These are phyloP conservation scores for Zizania latifolia DNA, from an alignment of 176 grass and related monocot species.

Conservation along the genomic window DNA sequence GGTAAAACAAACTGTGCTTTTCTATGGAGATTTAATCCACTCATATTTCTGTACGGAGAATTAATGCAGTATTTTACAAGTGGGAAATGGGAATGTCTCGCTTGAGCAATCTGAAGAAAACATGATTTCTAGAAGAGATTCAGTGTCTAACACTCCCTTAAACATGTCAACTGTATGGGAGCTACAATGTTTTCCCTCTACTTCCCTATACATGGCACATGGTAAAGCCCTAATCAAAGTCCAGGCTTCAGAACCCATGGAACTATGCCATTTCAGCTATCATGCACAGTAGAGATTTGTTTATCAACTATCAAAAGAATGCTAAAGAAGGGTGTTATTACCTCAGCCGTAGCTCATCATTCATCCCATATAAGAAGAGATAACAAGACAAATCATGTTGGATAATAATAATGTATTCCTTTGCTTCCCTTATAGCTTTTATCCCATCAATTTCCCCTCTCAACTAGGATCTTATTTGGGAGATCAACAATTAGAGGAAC, in stretches of 20 bases:
- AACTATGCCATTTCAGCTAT: not conserved
- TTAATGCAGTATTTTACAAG: no score
- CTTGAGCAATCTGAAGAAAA: not conserved
- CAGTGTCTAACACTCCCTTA: not conserved
- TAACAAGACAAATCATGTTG: not conserved
- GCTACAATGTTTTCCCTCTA: not conserved
- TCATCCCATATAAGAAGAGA: not conserved
- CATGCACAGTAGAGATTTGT: no score
- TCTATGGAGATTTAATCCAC: not conserved
- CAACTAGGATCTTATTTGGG: not conserved
- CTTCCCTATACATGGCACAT: not conserved
- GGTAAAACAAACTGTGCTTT: not conserved
- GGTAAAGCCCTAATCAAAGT: not conserved
- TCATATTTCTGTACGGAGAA: no score
- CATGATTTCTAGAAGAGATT: not conserved
- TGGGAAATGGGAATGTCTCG: not conserved
- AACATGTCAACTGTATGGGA: not conserved
- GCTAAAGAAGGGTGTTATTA: not conserved
- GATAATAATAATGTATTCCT: not conserved
- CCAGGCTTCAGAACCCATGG: not conserved
- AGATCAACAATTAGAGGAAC: conserved; percentile 2
- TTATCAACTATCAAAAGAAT: not conserved
- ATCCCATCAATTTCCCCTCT: not conserved
- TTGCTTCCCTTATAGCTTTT: not conserved
- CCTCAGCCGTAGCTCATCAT: not conserved